Evolutionary conservation across 495 filamentous ascomycete genomes (phyloP), one percentile per base, ranked within the genome.

Genomic region (Pseudomonodictys pantanalensis): DNA sequence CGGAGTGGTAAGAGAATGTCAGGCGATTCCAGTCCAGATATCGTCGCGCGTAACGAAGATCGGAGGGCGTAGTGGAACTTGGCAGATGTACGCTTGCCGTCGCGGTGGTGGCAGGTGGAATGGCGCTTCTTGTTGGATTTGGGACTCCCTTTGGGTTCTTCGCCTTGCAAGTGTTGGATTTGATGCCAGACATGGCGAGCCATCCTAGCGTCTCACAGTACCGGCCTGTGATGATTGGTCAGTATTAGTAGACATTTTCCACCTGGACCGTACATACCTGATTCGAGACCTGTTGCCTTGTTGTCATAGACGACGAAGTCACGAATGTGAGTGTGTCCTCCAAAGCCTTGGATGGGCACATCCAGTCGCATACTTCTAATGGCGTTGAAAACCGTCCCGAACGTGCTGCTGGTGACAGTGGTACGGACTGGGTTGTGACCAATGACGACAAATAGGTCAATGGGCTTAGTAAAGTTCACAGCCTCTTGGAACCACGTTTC

Each of bases 1-100:
- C 7, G 4, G 87, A 87, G 66, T 97, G 93, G 61, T 96, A 81
- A 58, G 90, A 76, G 59, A 91, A 86, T 2, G 92, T 95, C 56
- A 79, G 83, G 5, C 96, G 79, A 64, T 97, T 98, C 72, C 93
- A 95, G 71, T 98, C 93, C 67, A 98, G 92, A 72, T 98, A 98
- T 44, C 86, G 80, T 42, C 95, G 84, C 54, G 81, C 65, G 48
- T 72, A 72, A 20, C 50, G 50, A 9, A 68, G 45, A 23, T 20
- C 30, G 9, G 69, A 69, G 0, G 65, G 38, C 8, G 52, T 63
- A 2, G 46, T 67, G 1, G 62, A 67, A 2, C 41, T 57, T 3
- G 68, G 50, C 20, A 66, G 52, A n/a, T 29, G 48, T 12, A 56
- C 60, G 39, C 29, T 67, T 23, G 46, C 59, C 22, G 66, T 69